Evolutionary conservation across 306 rosid genomes (phyloP).

Genomic region (Begonia peltatifolia): DNA sequence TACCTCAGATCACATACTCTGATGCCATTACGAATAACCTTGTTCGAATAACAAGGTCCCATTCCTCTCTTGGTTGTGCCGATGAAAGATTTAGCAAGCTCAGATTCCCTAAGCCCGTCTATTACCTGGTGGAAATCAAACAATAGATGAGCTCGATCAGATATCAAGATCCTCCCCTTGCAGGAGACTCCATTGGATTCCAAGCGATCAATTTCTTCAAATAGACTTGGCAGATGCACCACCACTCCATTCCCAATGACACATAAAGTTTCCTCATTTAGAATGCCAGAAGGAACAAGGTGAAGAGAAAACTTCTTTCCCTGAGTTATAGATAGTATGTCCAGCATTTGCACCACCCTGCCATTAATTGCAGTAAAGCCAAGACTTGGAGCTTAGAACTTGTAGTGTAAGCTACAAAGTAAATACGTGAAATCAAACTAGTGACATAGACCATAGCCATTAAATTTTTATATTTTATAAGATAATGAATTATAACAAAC

Average conservation of each 20-base stretch:
- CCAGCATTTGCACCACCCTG: constrained; percentile 99
- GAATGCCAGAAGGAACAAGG: constrained; percentile 89
- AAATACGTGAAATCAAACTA: too few relatives aligned
- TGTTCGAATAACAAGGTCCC: constrained; percentile 90
- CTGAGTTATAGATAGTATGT: constrained; percentile 78
- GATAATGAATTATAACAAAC: too few relatives aligned
- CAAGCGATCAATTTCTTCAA: constrained; percentile 71
- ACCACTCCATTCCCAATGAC: constrained; percentile 95
- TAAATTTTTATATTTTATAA: too few relatives aligned
- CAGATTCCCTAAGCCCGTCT: constrained; percentile 82
- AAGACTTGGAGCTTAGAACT: too few relatives aligned
- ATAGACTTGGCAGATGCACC: constrained; percentile 75
- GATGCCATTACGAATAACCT: constrained; percentile 78
- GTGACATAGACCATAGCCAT: too few relatives aligned
- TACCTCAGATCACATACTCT: constrained; percentile 77
- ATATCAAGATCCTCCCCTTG: constrained; percentile 74
- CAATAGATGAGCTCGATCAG: constrained; percentile 83
- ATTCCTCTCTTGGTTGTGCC: constrained; percentile 98
- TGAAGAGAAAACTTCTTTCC: constrained; percentile 96
- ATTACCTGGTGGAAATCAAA: constrained; percentile 90
- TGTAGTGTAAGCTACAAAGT: too few relatives aligned
- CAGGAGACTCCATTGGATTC: constrained; percentile 78
- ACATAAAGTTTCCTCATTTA: constrained; percentile 77
- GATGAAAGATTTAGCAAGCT: constrained; percentile 82
- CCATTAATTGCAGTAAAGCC: not conserved